Evolutionary conservation across 2,329 filamentous ascomycete species (phyloP).

Genomic region (Exophiala bonariae): DNA sequence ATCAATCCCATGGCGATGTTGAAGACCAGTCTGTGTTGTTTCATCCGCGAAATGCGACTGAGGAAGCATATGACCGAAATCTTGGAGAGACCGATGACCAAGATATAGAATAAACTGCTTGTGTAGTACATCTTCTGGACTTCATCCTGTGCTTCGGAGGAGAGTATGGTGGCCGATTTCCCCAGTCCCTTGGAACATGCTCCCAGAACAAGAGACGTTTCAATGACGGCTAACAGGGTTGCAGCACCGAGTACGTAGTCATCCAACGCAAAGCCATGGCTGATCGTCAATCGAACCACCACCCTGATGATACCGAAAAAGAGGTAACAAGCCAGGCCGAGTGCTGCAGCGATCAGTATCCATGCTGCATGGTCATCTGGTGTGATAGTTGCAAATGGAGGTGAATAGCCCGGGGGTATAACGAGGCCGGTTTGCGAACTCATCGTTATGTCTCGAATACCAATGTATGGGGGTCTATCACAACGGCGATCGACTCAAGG

Average conservation of each 20-base stretch:
- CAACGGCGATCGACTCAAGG: not conserved
- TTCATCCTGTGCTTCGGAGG: slow-evolving; percentile 5
- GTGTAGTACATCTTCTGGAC: slow-evolving; percentile 28
- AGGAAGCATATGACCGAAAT: slow-evolving; percentile 28
- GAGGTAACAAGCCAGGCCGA: slow-evolving; percentile 36
- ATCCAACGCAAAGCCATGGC: slow-evolving; percentile 35
- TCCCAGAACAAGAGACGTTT: slow-evolving; percentile 34
- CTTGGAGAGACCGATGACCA: slow-evolving; percentile 27
- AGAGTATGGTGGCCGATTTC: slow-evolving; percentile 32
- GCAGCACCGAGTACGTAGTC: slow-evolving; percentile 36
- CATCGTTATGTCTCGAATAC: not conserved
- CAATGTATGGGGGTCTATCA: not conserved
- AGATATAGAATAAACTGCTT: slow-evolving; percentile 29
- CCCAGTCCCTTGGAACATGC: slow-evolving; percentile 35
- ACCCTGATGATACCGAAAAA: slow-evolving; percentile 38
- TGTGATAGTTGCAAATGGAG: slow-evolving; percentile 39
- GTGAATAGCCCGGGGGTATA: slow-evolving; percentile 36
- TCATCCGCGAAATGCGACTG: slow-evolving; percentile 15
- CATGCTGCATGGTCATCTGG: slow-evolving; percentile 38
- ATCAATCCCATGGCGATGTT: slow-evolving; percentile 10
- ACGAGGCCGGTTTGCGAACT: slow-evolving; percentile 14
- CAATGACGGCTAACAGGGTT: slow-evolving; percentile 33
- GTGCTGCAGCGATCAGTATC: slow-evolving; percentile 38
- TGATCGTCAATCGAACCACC: slow-evolving; percentile 35
- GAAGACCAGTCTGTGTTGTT: slow-evolving; percentile 18